Base-by-base conservation (phyloP, 2,329 filamentous ascomycete species). In the Raffaelea deltoideospora region DNA sequence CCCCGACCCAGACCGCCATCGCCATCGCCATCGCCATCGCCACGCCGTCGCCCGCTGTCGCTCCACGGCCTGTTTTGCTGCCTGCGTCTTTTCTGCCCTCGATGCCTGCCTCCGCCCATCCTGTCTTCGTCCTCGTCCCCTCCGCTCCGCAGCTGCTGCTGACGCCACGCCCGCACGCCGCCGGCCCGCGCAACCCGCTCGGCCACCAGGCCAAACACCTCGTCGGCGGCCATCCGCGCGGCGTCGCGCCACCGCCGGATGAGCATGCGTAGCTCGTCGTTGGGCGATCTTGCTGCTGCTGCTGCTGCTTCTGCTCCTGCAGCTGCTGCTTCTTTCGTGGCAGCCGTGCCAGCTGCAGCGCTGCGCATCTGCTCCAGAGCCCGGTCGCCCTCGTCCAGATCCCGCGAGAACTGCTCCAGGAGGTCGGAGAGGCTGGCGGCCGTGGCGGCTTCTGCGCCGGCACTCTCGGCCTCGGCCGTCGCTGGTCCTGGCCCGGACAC, bases 181-280 rank as follows among this genome's bases (percentile, higher is more conserved):
- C 45, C 67, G 2, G 41, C 40, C 3, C 37, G 37, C 63, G 37
- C 72, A 57, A 50, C 47, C 20, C 51, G 34, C 13, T 76, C 72
- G 43, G 66, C 65, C 18, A 77, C 72, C 17, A 61, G 56, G 19
- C 57, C 62, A 51, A 79, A 83, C 10, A 82, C 56, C 47, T 80
- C 75, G 45, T 84, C 79, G 1, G 79, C 79, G 7, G 75, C 77
- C 34, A 64, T 57, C 43, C 76, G 64, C 41, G 69, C 71, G 15
- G 72, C 69, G 1, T 49, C 53, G 33, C 62, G 69, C 79, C 79
- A 85, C 50, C 69, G 77, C 3, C 50, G 51, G 30, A 72, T 65
- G 44, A 82, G 48, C 0, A 50, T 54, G 30, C 66, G 55, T 19
- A 84, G 57, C 39, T 80, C 72, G 2, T 56, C 59, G 49, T 76